Conservation (phyloP, 352 stramenopile genomes). For the Phytophthora kernoviae region DNA sequence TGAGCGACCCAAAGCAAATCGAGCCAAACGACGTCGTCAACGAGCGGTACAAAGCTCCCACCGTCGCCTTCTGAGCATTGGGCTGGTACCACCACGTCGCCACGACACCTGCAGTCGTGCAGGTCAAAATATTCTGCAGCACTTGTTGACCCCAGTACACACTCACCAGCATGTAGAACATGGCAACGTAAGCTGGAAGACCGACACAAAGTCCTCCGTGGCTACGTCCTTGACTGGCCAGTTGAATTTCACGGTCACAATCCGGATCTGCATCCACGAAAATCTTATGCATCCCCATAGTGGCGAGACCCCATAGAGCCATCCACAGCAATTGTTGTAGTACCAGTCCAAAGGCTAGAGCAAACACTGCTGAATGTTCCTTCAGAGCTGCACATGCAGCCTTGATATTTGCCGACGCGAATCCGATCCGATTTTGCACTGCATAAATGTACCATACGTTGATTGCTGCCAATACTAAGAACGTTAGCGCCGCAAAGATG, state of each 20-base stretch:
- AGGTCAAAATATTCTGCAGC: slow-evolving; percentile 85
- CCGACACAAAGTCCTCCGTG: slow-evolving; percentile 66
- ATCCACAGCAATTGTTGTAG: slow-evolving; percentile 81
- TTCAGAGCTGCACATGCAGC: slow-evolving; percentile 63
- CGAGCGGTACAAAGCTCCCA: slow-evolving; percentile 78
- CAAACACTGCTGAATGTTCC: slow-evolving; percentile 66
- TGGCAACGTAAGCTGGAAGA: slow-evolving; percentile 49
- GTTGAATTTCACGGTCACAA: slow-evolving; percentile 53
- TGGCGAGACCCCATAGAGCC: slow-evolving; percentile 67
- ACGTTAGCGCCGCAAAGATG: slow-evolving; percentile 59
- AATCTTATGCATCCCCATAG: slow-evolving; percentile 75
- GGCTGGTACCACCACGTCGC: slow-evolving; percentile 88
- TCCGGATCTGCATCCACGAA: slow-evolving; percentile 69
- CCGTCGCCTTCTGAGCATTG: slow-evolving; percentile 53
- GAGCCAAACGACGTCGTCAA: slow-evolving; percentile 81
- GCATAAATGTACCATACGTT: slow-evolving; percentile 89
- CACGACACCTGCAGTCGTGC: slow-evolving; percentile 78
- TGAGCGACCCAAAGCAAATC: slow-evolving; percentile 86
- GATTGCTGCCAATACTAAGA: slow-evolving; percentile 62
- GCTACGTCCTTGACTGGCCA: slow-evolving; percentile 33
- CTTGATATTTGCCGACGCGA: slow-evolving; percentile 83
- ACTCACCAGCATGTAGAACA: slow-evolving; percentile 86
- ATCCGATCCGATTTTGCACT: slow-evolving; percentile 81
- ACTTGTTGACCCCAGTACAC: slow-evolving; percentile 88
- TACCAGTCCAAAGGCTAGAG: slow-evolving; percentile 66